Evolutionary conservation across 1,139 yeast genomes (phyloP), one percentile per base, ranked within the genome.

Genomic region (Blastobotrys arbuscula): DNA sequence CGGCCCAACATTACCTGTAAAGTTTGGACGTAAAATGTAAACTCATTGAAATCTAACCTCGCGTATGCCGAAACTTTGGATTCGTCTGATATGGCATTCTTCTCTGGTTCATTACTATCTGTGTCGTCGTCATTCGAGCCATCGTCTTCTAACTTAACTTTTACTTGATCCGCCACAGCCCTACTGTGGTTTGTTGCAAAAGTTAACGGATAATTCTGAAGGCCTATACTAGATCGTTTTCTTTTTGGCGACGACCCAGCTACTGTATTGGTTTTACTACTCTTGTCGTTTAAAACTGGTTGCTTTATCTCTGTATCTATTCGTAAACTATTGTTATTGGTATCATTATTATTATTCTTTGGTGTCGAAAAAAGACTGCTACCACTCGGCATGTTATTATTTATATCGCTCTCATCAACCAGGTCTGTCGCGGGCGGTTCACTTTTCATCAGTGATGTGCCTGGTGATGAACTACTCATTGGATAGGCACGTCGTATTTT

Each of bases 1-100:
- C 99, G 76, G 7, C 99, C 99, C 39, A 92, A 72, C 8, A 92
- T 78, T 2, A 92, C 96, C 64, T 92, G 97, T 59, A 92, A 74
- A 1, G 98, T 92, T 67, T 92, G 98, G 3, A 92, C 96, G 60
- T 89, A 92, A 66, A 94, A 92, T 3, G 96, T 88, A 64, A 84
- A 90, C 56, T 88, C 82, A 53, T 87, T 96, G 66, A 92, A 92
- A 64, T 92, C 97, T 39, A 92, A 70, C 56, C 96, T 76, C 1
- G 98, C 98, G 64, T 92, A 92, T 1, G 98, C 98, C 9, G 90
- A 84, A 12, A 92, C 87, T 52, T 80, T 76, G 6, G 87, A 68
- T 40, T 62, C 60, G 48, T 59, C 61, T 34, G 38, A 18, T 19
- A 12, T 19, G 3, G 38, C 13, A 10, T n/a, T n/a, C 12, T 34